These are phyloP conservation scores for Diaporthe destruens DNA, from an alignment of 2,329 filamentous ascomycete species.

Conservation along the genomic window DNA sequence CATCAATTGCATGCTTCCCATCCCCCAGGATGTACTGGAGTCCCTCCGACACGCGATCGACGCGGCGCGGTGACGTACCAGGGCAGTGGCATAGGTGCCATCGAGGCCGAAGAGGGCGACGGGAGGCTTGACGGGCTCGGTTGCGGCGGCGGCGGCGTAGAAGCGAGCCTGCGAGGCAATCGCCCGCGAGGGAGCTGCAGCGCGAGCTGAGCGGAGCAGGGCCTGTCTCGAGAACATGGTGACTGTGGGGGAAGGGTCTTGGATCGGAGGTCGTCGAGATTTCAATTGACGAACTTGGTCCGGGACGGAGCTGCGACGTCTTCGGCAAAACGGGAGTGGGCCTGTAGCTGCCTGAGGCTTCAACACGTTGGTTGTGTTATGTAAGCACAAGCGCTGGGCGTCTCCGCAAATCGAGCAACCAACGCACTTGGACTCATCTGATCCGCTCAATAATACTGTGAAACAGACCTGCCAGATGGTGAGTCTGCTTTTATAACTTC, in stretches of 20 bases:
- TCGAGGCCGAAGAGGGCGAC: conserved; percentile 94
- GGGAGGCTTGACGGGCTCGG: conserved; percentile 82
- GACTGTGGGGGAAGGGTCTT: conserved; percentile 47
- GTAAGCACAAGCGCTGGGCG: conserved; percentile 15
- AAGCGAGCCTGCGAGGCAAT: conserved; percentile 76
- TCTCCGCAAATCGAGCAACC: no score
- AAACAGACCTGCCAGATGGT: no score
- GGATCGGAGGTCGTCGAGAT: conserved; percentile 43
- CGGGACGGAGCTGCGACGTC: conserved; percentile 36
- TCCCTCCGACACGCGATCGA: conserved; percentile 32
- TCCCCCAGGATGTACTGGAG: conserved; percentile 25
- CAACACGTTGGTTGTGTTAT: conserved; percentile 1
- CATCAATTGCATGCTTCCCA: conserved; percentile 22
- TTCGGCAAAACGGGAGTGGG: conserved; percentile 40
- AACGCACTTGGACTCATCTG: no score
- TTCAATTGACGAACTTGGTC: conserved; percentile 42
- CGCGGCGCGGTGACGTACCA: conserved; percentile 74
- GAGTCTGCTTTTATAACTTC: no score
- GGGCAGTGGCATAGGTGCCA: conserved; percentile 97
- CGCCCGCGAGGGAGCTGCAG: conserved; percentile 69
- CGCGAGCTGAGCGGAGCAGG: conserved; percentile 66
- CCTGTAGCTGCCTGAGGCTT: conserved; percentile 34
- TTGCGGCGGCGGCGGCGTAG: conserved; percentile 77
- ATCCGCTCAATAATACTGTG: no score
- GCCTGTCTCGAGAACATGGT: conserved; percentile 73